Evolutionary conservation across 2,329 filamentous ascomycete species (phyloP), one percentile per base, ranked within the genome.

Genomic region (Talaromyces sp.): DNA sequence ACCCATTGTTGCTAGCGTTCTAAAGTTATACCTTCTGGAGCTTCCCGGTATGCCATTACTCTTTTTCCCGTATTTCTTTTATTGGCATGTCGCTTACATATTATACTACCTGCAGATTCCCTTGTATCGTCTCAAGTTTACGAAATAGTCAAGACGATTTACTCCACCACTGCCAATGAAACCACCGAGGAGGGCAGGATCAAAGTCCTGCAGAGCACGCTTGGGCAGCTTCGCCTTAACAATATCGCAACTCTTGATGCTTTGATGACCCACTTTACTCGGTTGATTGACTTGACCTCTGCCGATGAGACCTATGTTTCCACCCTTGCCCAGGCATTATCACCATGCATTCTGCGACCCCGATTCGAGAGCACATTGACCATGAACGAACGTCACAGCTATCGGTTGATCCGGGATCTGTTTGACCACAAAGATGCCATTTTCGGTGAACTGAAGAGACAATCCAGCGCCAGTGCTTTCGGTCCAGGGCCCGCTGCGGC

Each of bases 211-310:
- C 95, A 99, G 76, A 96, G 95, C 69, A 98, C 95, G 0, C 88
- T 99, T 60, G 93, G 93, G 44, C 93, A 98, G 75, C 85, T 99
- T 61, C 90, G 93, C 64, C 87, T 99, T 61, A 92, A 95, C 66
- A 99, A 99, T 75, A 99, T 99, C 75, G 95, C 95, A 55, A 98
- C 95, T n/a, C 86, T 99, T 63, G 95, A 99, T 75, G 95, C 95
- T 47, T 90, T 96, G 73, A 96, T 96, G 83, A 98, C 96, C 67
- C 95, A 99, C 78, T 98, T 99, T 75, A 97, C 93, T 44, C 90
- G 95, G 63, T 82, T 99, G 63, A 96, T 99, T 72, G 95, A 99
- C 75, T 83, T 99, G 65, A 99, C 95, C 2, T 98, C 93, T 15
- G 95, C 95, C 33, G 93, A 96, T 68, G 95, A 99, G 72, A 80